These are phyloP conservation scores for Yamadazyma jaroonii DNA, from an alignment of 1,139 yeast species.

Conservation along the genomic window DNA sequence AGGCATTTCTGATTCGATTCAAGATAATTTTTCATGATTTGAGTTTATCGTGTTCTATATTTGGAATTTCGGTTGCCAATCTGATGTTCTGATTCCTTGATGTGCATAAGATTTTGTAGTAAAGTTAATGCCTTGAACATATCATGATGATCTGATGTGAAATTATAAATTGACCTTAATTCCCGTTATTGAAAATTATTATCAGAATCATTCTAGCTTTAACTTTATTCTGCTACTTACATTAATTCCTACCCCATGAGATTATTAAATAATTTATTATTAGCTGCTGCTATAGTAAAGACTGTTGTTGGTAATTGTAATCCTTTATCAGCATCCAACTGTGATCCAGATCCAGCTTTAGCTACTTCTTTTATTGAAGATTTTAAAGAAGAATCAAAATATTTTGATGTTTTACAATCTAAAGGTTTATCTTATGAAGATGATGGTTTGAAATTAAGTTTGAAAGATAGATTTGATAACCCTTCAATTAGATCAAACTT, in stretches of 20 bases:
- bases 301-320: slow-evolving; percentile 23
- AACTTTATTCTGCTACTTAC: too few species aligned
- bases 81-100: background rate
- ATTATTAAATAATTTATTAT: slow-evolving; percentile 8
- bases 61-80: slow-evolving; percentile 4
- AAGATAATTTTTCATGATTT: background rate
- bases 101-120: background rate
- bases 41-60: background rate
- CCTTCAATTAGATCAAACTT: slow-evolving; percentile 75
- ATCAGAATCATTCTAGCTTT: background rate
- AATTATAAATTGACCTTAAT: background rate
- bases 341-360: slow-evolving; percentile 52
- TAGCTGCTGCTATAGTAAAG: slow-evolving; percentile 8
- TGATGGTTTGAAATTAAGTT: slow-evolving; percentile 57
- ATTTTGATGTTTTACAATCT: slow-evolving; percentile 29
- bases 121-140: background rate
- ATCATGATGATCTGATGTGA: background rate
- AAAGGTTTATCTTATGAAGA: slow-evolving; percentile 24
- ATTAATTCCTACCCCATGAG: slow-evolving; percentile 7
- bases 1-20: slow-evolving; percentile 1
- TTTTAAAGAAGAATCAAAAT: slow-evolving; percentile 42
- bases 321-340: slow-evolving; percentile 26
- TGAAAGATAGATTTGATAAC: slow-evolving; percentile 63
- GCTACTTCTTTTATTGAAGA: slow-evolving; percentile 51
- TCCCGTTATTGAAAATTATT: background rate